Evolutionary conservation across 2,329 filamentous ascomycete genomes (phyloP).

Genomic region (Hawksworthiomyces lignivorus): DNA sequence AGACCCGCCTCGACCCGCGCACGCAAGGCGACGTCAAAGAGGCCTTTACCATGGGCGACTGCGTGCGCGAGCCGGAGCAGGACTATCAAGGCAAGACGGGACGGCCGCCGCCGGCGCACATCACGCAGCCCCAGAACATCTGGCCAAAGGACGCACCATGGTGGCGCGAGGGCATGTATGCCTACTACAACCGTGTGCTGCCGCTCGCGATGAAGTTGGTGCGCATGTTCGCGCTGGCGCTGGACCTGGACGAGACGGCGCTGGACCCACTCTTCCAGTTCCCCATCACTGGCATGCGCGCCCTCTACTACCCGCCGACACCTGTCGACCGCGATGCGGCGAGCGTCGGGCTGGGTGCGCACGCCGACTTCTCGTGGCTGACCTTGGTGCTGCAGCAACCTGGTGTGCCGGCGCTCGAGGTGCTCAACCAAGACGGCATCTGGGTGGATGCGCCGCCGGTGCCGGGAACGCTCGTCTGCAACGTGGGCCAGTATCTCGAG

Average conservation of each 20-base stretch:
- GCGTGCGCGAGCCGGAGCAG: slow-evolving; percentile 28
- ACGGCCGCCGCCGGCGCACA: too few species aligned
- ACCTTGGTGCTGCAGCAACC: slow-evolving; percentile 41
- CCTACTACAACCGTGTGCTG: slow-evolving; percentile 22
- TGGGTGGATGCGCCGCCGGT: slow-evolving; percentile 22
- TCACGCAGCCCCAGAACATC: slow-evolving; percentile 25
- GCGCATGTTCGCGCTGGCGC: slow-evolving; percentile 16
- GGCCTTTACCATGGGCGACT: slow-evolving; percentile 27
- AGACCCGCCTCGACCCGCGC: slow-evolving; percentile 24
- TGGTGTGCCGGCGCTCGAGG: slow-evolving; percentile 31
- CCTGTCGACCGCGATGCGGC: slow-evolving; percentile 11
- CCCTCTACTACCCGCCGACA: slow-evolving; percentile 19
- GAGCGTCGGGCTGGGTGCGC: slow-evolving; percentile 37
- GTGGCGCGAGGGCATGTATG: slow-evolving; percentile 26
- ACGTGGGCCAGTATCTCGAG: slow-evolving; percentile 46
- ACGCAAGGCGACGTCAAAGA: slow-evolving; percentile 21
- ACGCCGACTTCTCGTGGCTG: slow-evolving; percentile 40
- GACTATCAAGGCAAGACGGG: too few species aligned
- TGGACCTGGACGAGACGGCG: slow-evolving; percentile 19
- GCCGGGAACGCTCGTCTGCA: slow-evolving; percentile 32
- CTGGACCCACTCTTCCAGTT: slow-evolving; percentile 32
- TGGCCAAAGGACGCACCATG: slow-evolving; percentile 25
- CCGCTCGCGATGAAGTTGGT: slow-evolving; percentile 13
- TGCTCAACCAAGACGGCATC: slow-evolving; percentile 28
- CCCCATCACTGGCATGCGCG: slow-evolving; percentile 22